phyloP scores from a whole-genome alignment of 805 yeast genomes.

The Ogataea salicorniae region DNA sequence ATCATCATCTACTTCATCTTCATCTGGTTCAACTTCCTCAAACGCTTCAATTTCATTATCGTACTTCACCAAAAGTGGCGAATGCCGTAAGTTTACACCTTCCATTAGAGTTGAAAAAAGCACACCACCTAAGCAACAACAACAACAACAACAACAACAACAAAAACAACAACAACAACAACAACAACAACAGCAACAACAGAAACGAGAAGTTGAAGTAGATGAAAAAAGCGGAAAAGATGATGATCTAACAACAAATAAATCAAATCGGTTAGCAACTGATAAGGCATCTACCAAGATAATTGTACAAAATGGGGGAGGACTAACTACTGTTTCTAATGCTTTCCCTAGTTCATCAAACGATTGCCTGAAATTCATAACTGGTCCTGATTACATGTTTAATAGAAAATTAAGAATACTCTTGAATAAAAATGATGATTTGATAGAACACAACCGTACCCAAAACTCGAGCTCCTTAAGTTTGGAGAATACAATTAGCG shows the following conservation, averaged over 20 bases:
- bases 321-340: background rate
- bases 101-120: too few relatives aligned
- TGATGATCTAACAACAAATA: too few relatives aligned
- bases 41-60: constrained; percentile 14
- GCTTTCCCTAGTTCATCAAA: background rate
- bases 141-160: too few relatives aligned
- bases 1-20: constrained; percentile 12
- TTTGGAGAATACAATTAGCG: too few relatives aligned
- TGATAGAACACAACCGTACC: too few relatives aligned
- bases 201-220: too few relatives aligned
- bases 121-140: too few relatives aligned
- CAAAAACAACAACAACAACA: too few relatives aligned
- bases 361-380: constrained; percentile 8
- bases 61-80: constrained; percentile 12
- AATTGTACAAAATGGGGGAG: background rate
- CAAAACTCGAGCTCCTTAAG: too few relatives aligned
- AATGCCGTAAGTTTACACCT: background rate
- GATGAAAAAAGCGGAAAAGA: too few relatives aligned
- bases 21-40: constrained; percentile 11
- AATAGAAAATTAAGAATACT: constrained; percentile 12
- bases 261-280: too few relatives aligned
- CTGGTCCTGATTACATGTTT: constrained; percentile 15
- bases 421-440: background rate
- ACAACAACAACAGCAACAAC: too few relatives aligned
- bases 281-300: constrained; percentile 2